These are phyloP conservation scores for Aphanomyces cochlioides DNA, from an alignment of 352 stramenopile species.

Conservation along the genomic window DNA sequence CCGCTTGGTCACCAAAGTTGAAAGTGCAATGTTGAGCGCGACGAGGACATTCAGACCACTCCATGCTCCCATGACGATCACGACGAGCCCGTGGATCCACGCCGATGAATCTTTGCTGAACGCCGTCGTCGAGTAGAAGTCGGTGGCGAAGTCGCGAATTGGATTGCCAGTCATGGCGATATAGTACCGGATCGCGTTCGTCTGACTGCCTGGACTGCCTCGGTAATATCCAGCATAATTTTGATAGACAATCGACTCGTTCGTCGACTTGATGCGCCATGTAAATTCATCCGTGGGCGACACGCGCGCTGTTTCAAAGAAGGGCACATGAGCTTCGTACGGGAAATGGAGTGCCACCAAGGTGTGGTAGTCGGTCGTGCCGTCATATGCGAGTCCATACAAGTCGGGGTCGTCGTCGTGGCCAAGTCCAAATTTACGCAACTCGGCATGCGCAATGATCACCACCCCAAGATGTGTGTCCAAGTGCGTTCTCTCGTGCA, in stretches of 20 bases:
- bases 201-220: neutral
- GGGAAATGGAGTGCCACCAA: constrained; percentile 5
- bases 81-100: constrained; percentile 15
- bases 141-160: constrained; percentile 22
- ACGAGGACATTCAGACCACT: constrained; percentile 2
- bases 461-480: neutral
- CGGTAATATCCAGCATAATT: constrained; percentile 3
- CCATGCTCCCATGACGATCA: neutral
- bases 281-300: neutral
- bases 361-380: neutral
- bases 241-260: constrained; percentile 8
- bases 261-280: neutral
- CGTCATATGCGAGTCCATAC: neutral
- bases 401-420: neutral
- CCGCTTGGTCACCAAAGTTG: neutral
- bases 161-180: constrained; percentile 11
- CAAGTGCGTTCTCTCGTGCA: neutral
- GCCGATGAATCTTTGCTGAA: constrained; percentile 15
- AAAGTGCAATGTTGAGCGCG: neutral
- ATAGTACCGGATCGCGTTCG: constrained; percentile 11
- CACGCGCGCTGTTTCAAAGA: neutral
- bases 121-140: constrained; percentile 2
- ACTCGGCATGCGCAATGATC: neutral
- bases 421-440: neutral
- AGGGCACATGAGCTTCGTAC: neutral